Percentiles rank a stretch among this genome's conserved stretches.
These are phyloP conservation scores for Thuidium tamariscinum DNA, from an alignment of 225 moss, liverwort and hornwort species.

Conservation along the genomic window DNA sequence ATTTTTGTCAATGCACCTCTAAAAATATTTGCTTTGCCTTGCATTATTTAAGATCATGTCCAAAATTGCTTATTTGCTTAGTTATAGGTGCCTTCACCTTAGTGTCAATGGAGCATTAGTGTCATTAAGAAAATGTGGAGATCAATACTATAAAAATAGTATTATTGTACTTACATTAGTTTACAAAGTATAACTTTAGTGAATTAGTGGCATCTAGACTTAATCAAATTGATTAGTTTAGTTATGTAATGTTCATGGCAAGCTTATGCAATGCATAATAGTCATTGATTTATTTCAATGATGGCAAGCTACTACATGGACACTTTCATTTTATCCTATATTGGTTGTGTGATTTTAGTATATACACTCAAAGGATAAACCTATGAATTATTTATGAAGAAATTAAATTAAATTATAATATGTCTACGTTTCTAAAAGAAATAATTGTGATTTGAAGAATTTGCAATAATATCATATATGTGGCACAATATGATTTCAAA, in stretches of 20 bases:
- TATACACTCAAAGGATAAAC: background rate
- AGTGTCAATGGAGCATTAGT: too few species aligned
- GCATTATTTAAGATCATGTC: too few species aligned
- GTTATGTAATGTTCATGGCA: background rate
- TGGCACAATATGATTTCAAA: background rate
- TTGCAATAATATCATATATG: background rate
- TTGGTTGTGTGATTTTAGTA: rapidly evolving
- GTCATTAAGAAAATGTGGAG: background rate
- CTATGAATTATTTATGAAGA: background rate
- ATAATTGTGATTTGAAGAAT: background rate
- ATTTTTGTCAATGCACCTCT: too few species aligned
- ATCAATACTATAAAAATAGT: background rate
- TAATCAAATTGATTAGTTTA: background rate
- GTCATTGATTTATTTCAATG: background rate
- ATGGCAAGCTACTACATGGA: background rate
- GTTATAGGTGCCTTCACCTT: too few species aligned
- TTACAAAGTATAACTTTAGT: background rate
- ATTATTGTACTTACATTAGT: rapidly evolving
- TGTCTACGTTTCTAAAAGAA: background rate
- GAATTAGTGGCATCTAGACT: background rate
- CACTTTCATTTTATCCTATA: background rate
- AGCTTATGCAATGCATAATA: background rate
- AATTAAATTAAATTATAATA: background rate
- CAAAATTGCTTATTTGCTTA: too few species aligned
- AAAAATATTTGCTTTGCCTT: too few species aligned